Percentiles rank a stretch among this genome's conserved stretches.
Conservation (phyloP, 441 rosid genomes). For the Pelargonium exstipulatum region DNA sequence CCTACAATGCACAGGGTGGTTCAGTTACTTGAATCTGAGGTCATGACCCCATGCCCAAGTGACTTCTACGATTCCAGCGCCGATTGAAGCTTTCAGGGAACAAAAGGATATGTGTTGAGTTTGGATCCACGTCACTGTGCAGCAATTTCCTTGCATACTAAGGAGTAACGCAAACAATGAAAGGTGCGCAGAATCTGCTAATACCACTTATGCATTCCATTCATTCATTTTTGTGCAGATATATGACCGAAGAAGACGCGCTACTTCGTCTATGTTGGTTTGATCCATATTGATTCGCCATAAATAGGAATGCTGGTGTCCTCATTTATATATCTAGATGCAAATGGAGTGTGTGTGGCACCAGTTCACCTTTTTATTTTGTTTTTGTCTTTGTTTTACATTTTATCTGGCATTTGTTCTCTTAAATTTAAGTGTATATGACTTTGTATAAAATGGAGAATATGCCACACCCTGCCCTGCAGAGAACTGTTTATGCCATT, state of each 20-base stretch:
- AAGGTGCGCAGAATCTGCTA: not conserved
- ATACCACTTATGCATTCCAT: not conserved
- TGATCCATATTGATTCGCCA: not conserved
- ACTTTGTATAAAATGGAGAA: conserved; percentile 3
- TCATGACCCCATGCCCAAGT: conserved; percentile 98
- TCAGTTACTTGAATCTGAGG: conserved; percentile 87
- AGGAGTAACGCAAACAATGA: no score
- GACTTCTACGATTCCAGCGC: conserved; percentile 86
- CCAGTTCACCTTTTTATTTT: not conserved
- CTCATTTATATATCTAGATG: not conserved
- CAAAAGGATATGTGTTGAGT: not conserved
- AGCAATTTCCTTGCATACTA: no score
- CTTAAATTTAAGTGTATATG: conserved; percentile 12
- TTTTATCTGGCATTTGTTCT: not conserved
- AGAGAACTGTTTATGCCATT: not conserved
- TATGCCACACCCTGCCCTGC: not conserved
- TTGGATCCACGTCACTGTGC: not conserved
- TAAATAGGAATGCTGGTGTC: not conserved
- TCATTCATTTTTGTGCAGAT: conserved; percentile 9
- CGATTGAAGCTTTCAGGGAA: conserved; percentile 30
- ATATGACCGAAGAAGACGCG: not conserved
- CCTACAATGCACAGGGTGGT: conserved; percentile 97
- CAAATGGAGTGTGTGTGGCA: not conserved
- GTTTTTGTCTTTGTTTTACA: not conserved
- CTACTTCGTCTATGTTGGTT: not conserved